Evolutionary conservation across 768 basidiomycete genomes (phyloP).

Genomic region (Calocybe gangraenosa): DNA sequence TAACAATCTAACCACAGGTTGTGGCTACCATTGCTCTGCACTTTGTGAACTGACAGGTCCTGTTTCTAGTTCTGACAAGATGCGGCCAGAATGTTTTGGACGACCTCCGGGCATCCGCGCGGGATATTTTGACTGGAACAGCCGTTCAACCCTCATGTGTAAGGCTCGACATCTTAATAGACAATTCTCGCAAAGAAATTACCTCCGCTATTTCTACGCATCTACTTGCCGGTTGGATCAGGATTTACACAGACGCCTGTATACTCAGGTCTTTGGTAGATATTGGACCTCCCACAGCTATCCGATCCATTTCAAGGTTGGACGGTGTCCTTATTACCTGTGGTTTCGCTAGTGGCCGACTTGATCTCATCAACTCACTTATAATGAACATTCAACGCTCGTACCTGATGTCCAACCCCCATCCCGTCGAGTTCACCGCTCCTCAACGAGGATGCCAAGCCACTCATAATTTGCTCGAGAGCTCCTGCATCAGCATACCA

Average conservation of each 20-base stretch:
- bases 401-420: constrained; percentile 15
- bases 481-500: constrained; percentile 31
- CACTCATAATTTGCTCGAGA: constrained; percentile 8
- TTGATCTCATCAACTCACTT: constrained; percentile 58
- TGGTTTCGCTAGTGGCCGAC: constrained; percentile 61
- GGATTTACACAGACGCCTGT: constrained; percentile 73
- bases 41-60: not conserved
- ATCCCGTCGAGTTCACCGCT: constrained; percentile 1
- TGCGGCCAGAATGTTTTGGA: constrained; percentile 7
- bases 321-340: constrained; percentile 84
- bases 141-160: constrained; percentile 6
- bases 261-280: constrained; percentile 51
- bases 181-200: constrained; percentile 40
- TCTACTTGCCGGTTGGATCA: constrained; percentile 49
- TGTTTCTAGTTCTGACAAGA: constrained; percentile 4
- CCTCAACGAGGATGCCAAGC: not conserved
- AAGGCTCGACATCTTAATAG: constrained; percentile 38
- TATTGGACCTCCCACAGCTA: constrained; percentile 22
- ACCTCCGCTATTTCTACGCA: constrained; percentile 29
- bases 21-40: not conserved
- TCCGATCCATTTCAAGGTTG: constrained; percentile 52
- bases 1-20: constrained; percentile 13
- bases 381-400: constrained; percentile 57
- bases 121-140: constrained; percentile 6
- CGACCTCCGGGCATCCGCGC: constrained; percentile 9